Evolutionary conservation across 805 yeast species (phyloP).

Genomic region (Zygosaccharomyces bailii): DNA sequence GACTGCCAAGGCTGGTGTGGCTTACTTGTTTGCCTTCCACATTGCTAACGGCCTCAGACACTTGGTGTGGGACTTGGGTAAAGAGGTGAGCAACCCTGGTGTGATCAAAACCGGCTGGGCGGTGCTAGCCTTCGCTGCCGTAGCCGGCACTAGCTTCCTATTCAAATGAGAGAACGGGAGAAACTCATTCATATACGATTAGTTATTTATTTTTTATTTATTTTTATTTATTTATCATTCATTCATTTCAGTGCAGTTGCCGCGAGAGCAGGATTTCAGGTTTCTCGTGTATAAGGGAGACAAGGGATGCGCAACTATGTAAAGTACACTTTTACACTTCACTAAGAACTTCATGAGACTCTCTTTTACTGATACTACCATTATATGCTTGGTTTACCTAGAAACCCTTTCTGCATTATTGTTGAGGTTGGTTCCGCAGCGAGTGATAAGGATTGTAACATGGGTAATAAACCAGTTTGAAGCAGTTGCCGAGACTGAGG

Average conservation of each 20-base stretch:
- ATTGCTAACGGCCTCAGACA: slow-evolving; percentile 86
- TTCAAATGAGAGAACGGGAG: slow-evolving; percentile 8
- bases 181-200: neutral
- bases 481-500: slow-evolving; percentile 20
- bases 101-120: slow-evolving; percentile 90
- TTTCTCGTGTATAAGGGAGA: neutral
- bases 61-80: slow-evolving; percentile 87
- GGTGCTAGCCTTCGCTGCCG: slow-evolving; percentile 61
- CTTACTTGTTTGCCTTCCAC: slow-evolving; percentile 88
- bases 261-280: neutral
- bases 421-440: slow-evolving; percentile 45
- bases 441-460: slow-evolving; percentile 40
- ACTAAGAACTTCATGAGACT: slow-evolving; percentile 32
- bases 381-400: slow-evolving; percentile 47
- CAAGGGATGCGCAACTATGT: neutral
- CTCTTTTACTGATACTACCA: slow-evolving; percentile 47
- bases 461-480: slow-evolving; percentile 22
- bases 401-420: slow-evolving; percentile 47
- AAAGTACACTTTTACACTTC: neutral
- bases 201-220: slow-evolving; percentile 9
- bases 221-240: slow-evolving; percentile 4
- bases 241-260: neutral
- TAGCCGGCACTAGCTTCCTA: slow-evolving; percentile 48
- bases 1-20: slow-evolving; percentile 62
- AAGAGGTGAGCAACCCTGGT: slow-evolving; percentile 74